These are phyloP conservation scores for Neurospora cerealis DNA, from an alignment of 495 filamentous ascomycete species.

Conservation along the genomic window DNA sequence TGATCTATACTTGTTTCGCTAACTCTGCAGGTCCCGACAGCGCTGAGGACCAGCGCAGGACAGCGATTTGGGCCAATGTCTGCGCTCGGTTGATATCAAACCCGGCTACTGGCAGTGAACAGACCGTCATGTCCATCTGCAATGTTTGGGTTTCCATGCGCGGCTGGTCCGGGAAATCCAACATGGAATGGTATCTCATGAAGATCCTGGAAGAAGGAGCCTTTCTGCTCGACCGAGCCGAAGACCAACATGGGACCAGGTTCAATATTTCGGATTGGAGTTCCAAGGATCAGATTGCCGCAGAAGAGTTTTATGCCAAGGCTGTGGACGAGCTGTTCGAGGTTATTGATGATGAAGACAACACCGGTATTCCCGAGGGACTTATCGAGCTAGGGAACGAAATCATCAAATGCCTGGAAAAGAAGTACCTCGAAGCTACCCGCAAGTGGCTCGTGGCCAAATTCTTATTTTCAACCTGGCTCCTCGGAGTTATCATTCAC, in stretches of 20 bases:
- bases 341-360: constrained; percentile 67
- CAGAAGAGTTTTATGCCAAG: constrained; percentile 82
- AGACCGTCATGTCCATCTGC: constrained; percentile 59
- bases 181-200: constrained; percentile 90
- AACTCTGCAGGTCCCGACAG: constrained; percentile 74
- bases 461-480: constrained; percentile 85
- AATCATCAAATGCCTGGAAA: constrained; percentile 67
- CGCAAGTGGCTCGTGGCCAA: constrained; percentile 73
- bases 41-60: constrained; percentile 58
- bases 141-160: constrained; percentile 79
- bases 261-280: constrained; percentile 56
- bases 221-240: constrained; percentile 72
- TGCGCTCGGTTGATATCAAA: constrained; percentile 68
- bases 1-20: constrained; percentile 83
- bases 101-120: constrained; percentile 41
- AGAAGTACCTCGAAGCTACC: constrained; percentile 58
- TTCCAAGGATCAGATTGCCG: constrained; percentile 62
- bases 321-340: constrained; percentile 77
- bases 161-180: constrained; percentile 79
- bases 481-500: constrained; percentile 75
- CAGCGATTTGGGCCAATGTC: constrained; percentile 76
- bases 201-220: constrained; percentile 84
- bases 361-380: constrained; percentile 75
- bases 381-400: constrained; percentile 73
- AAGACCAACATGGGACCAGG: constrained; percentile 55